phyloP scores from a whole-genome alignment of 208 protist genomes.

The Wallacemonas sp. region DNA sequence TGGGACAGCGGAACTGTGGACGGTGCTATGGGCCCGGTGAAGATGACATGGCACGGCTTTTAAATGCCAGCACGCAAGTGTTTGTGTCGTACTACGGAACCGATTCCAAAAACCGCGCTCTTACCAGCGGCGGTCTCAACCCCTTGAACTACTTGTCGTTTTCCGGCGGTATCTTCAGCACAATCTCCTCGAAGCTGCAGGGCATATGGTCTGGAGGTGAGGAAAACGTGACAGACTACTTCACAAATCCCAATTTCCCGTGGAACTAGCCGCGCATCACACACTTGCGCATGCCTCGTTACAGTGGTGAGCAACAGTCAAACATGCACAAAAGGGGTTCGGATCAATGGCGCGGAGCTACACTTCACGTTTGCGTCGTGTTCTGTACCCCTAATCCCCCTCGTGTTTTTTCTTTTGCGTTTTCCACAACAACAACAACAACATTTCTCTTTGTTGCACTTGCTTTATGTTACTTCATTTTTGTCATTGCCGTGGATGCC shows the following conservation, averaged over 20 bases:
- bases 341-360: too few species aligned
- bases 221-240: constrained; percentile 16
- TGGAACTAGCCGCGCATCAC: background rate
- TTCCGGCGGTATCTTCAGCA: constrained; percentile 27
- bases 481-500: too few species aligned
- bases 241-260: constrained; percentile 15
- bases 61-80: constrained; percentile 34
- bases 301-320: too few species aligned
- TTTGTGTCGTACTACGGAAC: constrained; percentile 83
- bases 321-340: too few species aligned
- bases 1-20: constrained; percentile 77
- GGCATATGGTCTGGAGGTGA: constrained; percentile 18
- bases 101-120: constrained; percentile 36
- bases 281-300: background rate
- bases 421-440: background rate
- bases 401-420: background rate
- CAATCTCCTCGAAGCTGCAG: constrained; percentile 25
- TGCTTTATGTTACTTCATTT: too few species aligned
- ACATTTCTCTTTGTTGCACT: too few species aligned
- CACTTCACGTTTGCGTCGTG: too few species aligned
- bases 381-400: too few species aligned
- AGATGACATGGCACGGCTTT: constrained; percentile 12
- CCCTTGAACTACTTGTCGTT: constrained; percentile 70
- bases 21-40: constrained; percentile 32
- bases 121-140: constrained; percentile 71